These are phyloP conservation scores for Lasiosphaeria hispida DNA, from an alignment of 495 filamentous ascomycete genomes.

Conservation along the genomic window DNA sequence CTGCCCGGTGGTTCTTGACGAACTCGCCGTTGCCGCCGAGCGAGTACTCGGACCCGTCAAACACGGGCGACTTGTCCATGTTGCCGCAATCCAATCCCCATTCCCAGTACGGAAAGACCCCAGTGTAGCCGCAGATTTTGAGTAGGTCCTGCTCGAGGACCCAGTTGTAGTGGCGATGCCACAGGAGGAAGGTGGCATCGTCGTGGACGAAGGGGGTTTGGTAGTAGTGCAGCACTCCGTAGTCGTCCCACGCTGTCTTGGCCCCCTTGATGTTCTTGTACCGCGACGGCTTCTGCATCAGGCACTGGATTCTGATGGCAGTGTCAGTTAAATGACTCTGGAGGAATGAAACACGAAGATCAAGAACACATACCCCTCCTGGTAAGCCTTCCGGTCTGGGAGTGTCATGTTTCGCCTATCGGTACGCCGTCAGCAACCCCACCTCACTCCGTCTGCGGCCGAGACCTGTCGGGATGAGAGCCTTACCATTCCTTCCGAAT, in stretches of 20 bases:
- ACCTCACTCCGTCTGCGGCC: not conserved
- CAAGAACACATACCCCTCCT: slow-evolving; percentile 23
- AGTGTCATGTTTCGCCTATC: slow-evolving; percentile 42
- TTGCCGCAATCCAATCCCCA: slow-evolving; percentile 41
- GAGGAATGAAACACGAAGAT: no score
- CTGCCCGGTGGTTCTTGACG: slow-evolving; percentile 21
- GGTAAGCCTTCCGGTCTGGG: slow-evolving; percentile 36
- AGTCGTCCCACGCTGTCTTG: slow-evolving; percentile 31
- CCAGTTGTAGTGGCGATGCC: slow-evolving; percentile 44
- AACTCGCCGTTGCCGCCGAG: slow-evolving; percentile 55
- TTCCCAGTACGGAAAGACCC: slow-evolving; percentile 43
- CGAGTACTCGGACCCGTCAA: slow-evolving; percentile 42
- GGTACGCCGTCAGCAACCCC: not conserved
- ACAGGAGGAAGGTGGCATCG: slow-evolving; percentile 44
- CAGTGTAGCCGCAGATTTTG: slow-evolving; percentile 36
- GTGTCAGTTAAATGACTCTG: no score
- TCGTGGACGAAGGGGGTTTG: slow-evolving; percentile 27
- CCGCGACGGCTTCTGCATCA: slow-evolving; percentile 35
- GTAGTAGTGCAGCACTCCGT: slow-evolving; percentile 28
- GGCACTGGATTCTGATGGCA: slow-evolving; percentile 26
- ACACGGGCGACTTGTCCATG: slow-evolving; percentile 39
- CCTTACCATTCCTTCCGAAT: slow-evolving; percentile 48
- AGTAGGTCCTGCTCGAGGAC: slow-evolving; percentile 38
- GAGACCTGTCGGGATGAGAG: no score
- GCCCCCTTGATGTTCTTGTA: slow-evolving; percentile 34